Conservation (phyloP, 345 rosid genomes). For the Reutealis trisperma region DNA sequence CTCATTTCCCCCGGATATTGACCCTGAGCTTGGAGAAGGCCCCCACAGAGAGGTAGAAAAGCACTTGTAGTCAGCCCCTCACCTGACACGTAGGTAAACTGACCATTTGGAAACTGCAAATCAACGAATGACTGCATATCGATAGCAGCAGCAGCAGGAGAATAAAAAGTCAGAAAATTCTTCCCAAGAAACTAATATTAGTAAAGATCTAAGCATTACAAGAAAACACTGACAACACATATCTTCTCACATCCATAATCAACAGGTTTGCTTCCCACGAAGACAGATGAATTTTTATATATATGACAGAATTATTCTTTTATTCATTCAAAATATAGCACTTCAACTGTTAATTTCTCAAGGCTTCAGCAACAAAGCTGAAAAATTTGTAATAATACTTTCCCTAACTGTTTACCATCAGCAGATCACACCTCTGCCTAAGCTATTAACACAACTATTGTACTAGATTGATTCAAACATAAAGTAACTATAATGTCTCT, state of each 20-base stretch:
- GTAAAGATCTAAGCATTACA: background rate
- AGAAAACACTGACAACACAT: background rate
- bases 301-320: background rate
- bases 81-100: constrained; percentile 82
- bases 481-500: background rate
- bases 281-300: background rate
- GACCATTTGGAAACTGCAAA: constrained; percentile 95
- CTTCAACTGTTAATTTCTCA: background rate
- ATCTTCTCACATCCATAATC: background rate
- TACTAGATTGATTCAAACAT: background rate
- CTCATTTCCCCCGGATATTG: constrained; percentile 99
- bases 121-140: constrained; percentile 80
- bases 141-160: background rate
- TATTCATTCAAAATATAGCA: background rate
- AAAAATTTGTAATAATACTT: background rate
- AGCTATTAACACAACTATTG: background rate
- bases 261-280: background rate
- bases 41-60: constrained; percentile 76
- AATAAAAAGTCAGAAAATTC: constrained; percentile 1
- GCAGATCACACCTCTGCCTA: constrained; percentile 8
- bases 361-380: background rate
- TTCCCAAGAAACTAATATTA: constrained; percentile 6
- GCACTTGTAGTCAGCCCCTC: constrained; percentile 94
- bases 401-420: background rate
- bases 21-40: constrained; percentile 97